Evolutionary conservation across 2,329 filamentous ascomycete genomes (phyloP), one percentile per base, ranked within the genome.

Genomic region (Sporothrix brunneoviolacea): DNA sequence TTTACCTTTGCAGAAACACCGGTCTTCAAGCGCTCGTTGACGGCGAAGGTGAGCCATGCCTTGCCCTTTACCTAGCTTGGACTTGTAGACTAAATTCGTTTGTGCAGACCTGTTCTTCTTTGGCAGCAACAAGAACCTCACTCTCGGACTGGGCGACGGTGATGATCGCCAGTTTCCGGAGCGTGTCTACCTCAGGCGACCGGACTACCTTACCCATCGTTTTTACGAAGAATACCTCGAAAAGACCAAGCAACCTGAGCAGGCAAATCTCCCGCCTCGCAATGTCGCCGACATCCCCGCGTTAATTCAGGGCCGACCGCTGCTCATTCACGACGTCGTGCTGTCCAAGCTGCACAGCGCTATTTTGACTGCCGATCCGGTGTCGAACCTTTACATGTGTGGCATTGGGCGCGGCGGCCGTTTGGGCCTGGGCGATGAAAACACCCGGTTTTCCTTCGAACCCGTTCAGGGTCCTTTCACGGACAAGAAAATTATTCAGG

Each of bases 161-260:
- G 90, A 96, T 64, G 91, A 98, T 63, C 83, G 93, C 3, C 91
- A 97, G 57, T 95, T 86, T 60, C 93, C 93, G 0, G 93, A 97
- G 64, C 85, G 89, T 9, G 82, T 96, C 10, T 72, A 76, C 28
- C 67, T 97, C 30, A 79, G 82, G 50, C 82, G 91, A 15, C 89
- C 93, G 0, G 83, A 88, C 21, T 82, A 88, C 61, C 73, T 97
- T 2, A 66, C 95, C 13, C 78, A 80, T 44, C 76, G 82, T 41
- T 88, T 95, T 57, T 82, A 89, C 61, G 72, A 79, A 32, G 85
- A 91, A 57, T 78, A 86, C 59, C 68, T 84, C 6, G 72, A 77
- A 27, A 64, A 76, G 47, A 42, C 40, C 9, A 37, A 39, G 32
- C 41, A 46, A 9, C 13, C 39, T 12, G 50, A 52, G 8, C n/a